phyloP scores from a whole-genome alignment of 179 eudicot genomes.

The Camellia oleifera region DNA sequence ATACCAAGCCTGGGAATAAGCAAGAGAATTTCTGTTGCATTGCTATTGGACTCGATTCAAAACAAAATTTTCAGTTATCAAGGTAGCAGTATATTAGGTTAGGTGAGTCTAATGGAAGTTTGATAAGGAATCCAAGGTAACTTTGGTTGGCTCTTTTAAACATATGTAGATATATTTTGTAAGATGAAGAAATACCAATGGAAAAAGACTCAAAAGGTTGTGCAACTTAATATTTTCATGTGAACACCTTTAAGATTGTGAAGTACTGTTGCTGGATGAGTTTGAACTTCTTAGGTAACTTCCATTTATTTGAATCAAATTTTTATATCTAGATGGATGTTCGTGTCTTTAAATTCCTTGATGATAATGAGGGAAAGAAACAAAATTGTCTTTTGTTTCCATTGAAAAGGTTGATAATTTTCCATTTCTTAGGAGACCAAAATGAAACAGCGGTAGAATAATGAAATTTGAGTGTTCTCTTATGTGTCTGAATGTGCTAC shows the following conservation, averaged over 20 bases:
- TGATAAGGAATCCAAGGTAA: background rate
- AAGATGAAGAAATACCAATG: background rate
- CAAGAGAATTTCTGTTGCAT: background rate
- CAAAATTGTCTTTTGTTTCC: background rate
- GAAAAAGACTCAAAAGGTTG: background rate
- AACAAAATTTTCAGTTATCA: background rate
- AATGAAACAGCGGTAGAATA: background rate
- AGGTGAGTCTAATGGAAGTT: no score
- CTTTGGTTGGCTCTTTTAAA: background rate
- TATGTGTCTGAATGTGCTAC: background rate
- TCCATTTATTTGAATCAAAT: background rate
- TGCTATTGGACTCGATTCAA: background rate
- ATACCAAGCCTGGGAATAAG: background rate
- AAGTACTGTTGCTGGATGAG: background rate
- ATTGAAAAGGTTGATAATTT: background rate
- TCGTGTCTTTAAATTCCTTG: background rate
- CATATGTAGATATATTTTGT: background rate
- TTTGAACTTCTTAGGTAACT: background rate
- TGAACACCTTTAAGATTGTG: background rate
- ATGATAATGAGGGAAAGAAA: background rate
- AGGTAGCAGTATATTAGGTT: no score
- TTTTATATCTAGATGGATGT: background rate
- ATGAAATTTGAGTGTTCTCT: background rate
- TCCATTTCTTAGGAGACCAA: background rate
- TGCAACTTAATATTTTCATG: conserved; percentile 4